phyloP scores from a whole-genome alignment of 441 rosid genomes.

The Rhodomyrtus psidioides region DNA sequence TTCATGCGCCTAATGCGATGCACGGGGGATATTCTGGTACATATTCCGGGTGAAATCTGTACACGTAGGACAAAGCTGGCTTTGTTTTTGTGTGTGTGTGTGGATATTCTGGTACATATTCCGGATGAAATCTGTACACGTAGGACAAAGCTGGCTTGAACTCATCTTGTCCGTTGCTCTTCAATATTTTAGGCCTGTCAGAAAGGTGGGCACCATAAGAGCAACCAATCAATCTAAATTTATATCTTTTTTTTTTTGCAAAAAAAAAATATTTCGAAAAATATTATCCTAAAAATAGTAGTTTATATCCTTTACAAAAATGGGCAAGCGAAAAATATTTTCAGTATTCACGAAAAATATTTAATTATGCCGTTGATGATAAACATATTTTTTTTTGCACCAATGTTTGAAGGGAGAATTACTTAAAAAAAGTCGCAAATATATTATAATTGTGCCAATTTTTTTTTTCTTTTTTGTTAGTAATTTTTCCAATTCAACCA shows the following conservation, averaged over 20 bases:
- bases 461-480: no score
- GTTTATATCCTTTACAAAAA: rapidly evolving
- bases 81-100: no score
- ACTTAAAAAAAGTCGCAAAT: no score
- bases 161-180: not conserved
- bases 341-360: rapidly evolving
- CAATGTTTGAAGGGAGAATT: no score
- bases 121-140: not conserved
- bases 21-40: not conserved
- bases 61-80: not conserved
- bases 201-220: not conserved
- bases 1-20: not conserved
- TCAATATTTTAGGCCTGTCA: not conserved
- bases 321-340: rapidly evolving
- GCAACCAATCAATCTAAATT: not conserved
- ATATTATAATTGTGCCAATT: no score
- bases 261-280: not conserved
- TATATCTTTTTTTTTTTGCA: not conserved
- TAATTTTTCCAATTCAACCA: no score
- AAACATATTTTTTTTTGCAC: no score
- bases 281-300: rapidly evolving
- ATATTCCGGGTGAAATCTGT: not conserved
- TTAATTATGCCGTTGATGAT: no score
- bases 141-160: not conserved
- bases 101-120: not conserved